Conservation (phyloP, 306 rosid genomes). For the Begonia fuchsioides region DNA sequence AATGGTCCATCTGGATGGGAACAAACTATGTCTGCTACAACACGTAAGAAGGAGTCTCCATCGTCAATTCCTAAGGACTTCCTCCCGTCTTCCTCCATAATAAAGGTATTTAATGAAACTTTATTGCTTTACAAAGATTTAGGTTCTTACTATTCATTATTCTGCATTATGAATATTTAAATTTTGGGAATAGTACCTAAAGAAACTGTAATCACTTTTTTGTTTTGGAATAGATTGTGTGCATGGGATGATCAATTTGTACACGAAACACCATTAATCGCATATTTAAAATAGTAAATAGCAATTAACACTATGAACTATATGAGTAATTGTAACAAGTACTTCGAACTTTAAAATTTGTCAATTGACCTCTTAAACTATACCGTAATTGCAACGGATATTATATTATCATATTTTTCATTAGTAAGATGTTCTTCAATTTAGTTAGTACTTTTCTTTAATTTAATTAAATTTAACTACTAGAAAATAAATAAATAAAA, state of each 20-base stretch:
- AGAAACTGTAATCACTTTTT: neutral
- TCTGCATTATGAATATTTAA: neutral
- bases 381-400: too few relatives aligned
- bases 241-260: neutral
- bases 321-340: too few relatives aligned
- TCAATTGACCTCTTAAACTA: too few relatives aligned
- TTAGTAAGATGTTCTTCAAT: too few relatives aligned
- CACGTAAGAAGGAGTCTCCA: slow-evolving; percentile 29
- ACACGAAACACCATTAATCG: neutral
- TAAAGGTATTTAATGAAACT: slow-evolving; percentile 39
- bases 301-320: too few relatives aligned
- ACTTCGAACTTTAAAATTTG: too few relatives aligned
- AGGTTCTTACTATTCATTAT: neutral
- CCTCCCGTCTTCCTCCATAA: slow-evolving; percentile 33
- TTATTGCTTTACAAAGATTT: neutral
- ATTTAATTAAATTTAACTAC: too few relatives aligned
- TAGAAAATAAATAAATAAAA: too few relatives aligned
- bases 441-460: too few relatives aligned
- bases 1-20: slow-evolving; percentile 73
- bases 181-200: too few relatives aligned
- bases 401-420: too few relatives aligned
- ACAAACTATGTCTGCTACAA: slow-evolving; percentile 65
- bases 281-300: too few relatives aligned
- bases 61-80: slow-evolving; percentile 28
- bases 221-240: neutral